A percentile compares a stretch with the other conserved stretches of the same genome.
phyloP scores from a whole-genome alignment of 2,329 filamentous ascomycete species.

The Chaetomium strumarium region DNA sequence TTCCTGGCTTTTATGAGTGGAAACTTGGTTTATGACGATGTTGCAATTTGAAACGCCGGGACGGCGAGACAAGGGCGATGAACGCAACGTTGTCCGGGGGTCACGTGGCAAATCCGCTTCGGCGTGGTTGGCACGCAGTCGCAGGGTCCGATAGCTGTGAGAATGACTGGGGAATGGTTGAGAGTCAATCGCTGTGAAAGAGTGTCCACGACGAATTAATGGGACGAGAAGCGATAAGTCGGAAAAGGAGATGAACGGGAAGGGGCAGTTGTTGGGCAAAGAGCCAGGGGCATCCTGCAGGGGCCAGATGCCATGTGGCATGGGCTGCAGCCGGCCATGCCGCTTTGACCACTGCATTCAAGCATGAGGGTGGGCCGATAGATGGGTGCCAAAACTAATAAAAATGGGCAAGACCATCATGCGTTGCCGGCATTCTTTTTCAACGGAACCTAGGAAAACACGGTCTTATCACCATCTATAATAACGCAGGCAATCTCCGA shows the following conservation, averaged over 20 bases:
- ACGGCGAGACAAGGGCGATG: background rate
- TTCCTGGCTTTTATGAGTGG: background rate
- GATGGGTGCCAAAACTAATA: conserved; percentile 4
- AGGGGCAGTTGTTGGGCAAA: background rate
- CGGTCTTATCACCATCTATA: too few species aligned
- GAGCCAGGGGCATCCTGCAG: background rate
- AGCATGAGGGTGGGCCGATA: conserved; percentile 8
- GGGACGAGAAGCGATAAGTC: background rate
- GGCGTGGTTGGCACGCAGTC: background rate
- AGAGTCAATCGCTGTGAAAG: too few species aligned
- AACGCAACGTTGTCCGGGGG: conserved; percentile 1
- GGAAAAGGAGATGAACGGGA: background rate
- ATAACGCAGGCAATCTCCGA: too few species aligned
- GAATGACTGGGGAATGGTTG: too few species aligned
- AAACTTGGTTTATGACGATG: conserved; percentile 6
- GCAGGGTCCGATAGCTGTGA: too few species aligned
- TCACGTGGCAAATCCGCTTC: background rate
- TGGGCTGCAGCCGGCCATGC: conserved; percentile 1
- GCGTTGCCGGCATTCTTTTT: too few species aligned
- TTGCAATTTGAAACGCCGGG: conserved; percentile 13
- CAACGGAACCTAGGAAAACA: too few species aligned
- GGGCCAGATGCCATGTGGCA: conserved; percentile 10
- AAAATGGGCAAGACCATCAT: background rate
- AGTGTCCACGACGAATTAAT: too few species aligned
- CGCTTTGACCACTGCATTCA: background rate